phyloP scores from a whole-genome alignment of 768 basidiomycete genomes.

The Rhizopogon rudus region DNA sequence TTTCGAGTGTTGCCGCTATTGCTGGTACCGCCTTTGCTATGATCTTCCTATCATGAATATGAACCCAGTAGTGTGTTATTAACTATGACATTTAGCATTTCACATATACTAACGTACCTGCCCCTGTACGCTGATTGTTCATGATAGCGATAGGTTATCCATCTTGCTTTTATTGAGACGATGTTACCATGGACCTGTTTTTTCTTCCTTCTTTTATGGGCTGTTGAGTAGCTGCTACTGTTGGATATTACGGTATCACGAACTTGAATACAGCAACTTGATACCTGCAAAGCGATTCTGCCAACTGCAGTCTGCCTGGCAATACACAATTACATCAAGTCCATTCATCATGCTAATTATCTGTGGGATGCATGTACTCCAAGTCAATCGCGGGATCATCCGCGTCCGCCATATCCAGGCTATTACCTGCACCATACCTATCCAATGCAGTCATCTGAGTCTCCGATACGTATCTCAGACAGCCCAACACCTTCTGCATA shows the following conservation, averaged over 20 bases:
- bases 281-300: background rate
- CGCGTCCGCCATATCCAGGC: too few relatives aligned
- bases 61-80: slow-evolving; percentile 5
- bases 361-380: too few relatives aligned
- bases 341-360: too few relatives aligned
- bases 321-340: too few relatives aligned
- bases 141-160: background rate
- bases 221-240: background rate
- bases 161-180: background rate
- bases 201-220: background rate
- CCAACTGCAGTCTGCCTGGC: too few relatives aligned
- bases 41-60: slow-evolving; percentile 33
- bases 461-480: too few relatives aligned
- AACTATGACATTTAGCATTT: background rate
- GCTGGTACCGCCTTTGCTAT: slow-evolving; percentile 32
- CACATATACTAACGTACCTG: background rate
- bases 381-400: too few relatives aligned
- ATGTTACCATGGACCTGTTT: background rate
- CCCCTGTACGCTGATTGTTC: background rate
- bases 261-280: background rate
- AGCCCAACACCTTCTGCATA: too few relatives aligned
- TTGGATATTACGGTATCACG: background rate
- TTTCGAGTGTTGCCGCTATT: slow-evolving; percentile 29
- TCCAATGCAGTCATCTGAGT: too few relatives aligned
- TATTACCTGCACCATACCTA: too few relatives aligned